Conservation (phyloP, 1,139 yeast genomes). For the Protomyces pachydermus region DNA sequence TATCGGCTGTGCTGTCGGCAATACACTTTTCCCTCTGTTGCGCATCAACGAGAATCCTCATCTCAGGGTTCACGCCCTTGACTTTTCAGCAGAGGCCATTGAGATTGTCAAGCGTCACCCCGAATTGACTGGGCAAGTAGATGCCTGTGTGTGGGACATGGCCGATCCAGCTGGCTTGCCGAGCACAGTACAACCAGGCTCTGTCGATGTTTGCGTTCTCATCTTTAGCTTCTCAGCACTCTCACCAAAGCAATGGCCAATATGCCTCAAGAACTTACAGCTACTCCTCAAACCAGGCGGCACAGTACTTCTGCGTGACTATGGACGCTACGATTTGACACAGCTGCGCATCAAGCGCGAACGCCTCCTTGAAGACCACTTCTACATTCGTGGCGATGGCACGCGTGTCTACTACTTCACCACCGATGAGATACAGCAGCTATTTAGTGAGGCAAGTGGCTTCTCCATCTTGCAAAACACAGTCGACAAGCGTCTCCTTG, state of each 20-base stretch:
- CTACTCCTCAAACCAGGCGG: slow-evolving; percentile 87
- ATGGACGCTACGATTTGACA: slow-evolving; percentile 92
- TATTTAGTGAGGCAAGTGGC: slow-evolving; percentile 48
- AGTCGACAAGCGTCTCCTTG: slow-evolving; percentile 83
- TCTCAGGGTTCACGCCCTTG: slow-evolving; percentile 75
- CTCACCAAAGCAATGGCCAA: slow-evolving; percentile 85
- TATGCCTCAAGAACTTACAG: slow-evolving; percentile 62
- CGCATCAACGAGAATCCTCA: slow-evolving; percentile 75
- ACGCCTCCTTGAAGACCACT: slow-evolving; percentile 81
- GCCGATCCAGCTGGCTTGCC: slow-evolving; percentile 73
- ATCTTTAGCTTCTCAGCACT: slow-evolving; percentile 90
- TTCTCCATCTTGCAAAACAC: slow-evolving; percentile 72
- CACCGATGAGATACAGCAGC: slow-evolving; percentile 69
- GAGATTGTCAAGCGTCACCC: slow-evolving; percentile 68
- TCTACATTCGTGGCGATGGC: slow-evolving; percentile 96
- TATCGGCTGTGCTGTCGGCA: slow-evolving; percentile 98
- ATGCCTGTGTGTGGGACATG: slow-evolving; percentile 92
- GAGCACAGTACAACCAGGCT: slow-evolving; percentile 70
- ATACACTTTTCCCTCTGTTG: slow-evolving; percentile 85
- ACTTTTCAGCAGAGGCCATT: slow-evolving; percentile 84
- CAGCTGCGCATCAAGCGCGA: slow-evolving; percentile 90
- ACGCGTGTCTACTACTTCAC: slow-evolving; percentile 95
- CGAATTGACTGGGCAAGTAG: slow-evolving; percentile 59
- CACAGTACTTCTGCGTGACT: slow-evolving; percentile 79
- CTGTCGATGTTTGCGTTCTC: slow-evolving; percentile 88